Conservation (phyloP, 805 yeast genomes). For the Starmera pachycereana region DNA sequence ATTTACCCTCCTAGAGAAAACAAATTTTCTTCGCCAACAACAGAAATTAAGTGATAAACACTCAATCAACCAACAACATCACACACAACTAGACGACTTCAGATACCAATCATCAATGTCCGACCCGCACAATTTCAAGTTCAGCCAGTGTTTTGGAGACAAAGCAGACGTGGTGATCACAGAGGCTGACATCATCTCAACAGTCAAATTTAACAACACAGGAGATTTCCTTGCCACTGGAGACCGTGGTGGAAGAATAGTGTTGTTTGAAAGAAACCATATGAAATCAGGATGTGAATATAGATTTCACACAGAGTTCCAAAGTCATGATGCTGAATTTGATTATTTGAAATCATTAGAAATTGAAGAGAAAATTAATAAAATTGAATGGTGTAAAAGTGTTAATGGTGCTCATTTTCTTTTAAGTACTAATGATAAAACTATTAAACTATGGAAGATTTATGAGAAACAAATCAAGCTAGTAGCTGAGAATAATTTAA, state of each 20-base stretch:
- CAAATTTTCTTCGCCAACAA: no score
- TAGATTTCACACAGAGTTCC: constrained; percentile 93
- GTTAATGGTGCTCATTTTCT: constrained; percentile 85
- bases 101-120: not conserved
- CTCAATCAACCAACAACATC: not conserved
- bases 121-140: constrained; percentile 41
- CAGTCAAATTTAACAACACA: constrained; percentile 91
- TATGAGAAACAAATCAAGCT: constrained; percentile 85
- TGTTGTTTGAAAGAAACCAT: constrained; percentile 82
- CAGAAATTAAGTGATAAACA: no score
- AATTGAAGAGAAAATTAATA: constrained; percentile 96
- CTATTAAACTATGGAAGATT: constrained; percentile 96
- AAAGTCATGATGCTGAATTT: constrained; percentile 96
- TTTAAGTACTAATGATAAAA: constrained; percentile 90
- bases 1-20: no score
- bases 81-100: not conserved
- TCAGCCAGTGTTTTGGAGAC: constrained; percentile 97
- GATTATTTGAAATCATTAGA: constrained; percentile 93
- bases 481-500: constrained; percentile 83
- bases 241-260: constrained; percentile 97
- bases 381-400: constrained; percentile 91
- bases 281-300: constrained; percentile 80
- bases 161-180: constrained; percentile 96
- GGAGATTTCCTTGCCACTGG: constrained; percentile 98
- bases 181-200: constrained; percentile 93